Evolutionary conservation across 495 filamentous ascomycete genomes (phyloP), one percentile per base, ranked within the genome.

Genomic region (Xylaria grammica): DNA sequence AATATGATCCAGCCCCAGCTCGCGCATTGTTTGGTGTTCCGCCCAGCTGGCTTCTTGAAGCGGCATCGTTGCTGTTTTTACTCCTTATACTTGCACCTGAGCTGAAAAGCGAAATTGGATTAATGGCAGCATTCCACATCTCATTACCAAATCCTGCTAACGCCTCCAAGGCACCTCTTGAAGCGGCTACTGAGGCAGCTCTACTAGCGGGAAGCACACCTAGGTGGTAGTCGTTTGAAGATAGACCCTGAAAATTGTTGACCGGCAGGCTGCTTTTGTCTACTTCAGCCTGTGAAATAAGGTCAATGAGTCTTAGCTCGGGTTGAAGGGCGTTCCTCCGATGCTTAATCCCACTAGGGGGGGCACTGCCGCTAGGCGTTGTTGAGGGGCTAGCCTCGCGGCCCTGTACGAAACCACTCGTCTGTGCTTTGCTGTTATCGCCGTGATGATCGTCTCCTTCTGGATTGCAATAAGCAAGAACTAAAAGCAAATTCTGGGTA

Each of bases 191-290:
- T 7, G 82, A 81, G 24, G 83, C 76, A 0, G 84, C 82, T 60
- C 83, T 89, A 50, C 86, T 89, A 1, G 92, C 90, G 29, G 91
- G 93, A 15, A 98, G 72, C 34, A 96, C 85, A 22, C 89, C 88
- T 42, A 99, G 78, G 71, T 98, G 95, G 71, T 99, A 99, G 72
- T 99, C 94, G 32, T 89, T 90, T 4, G 93, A 89, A n/a, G 93
- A 89, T 11, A 99, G 79, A 19, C 87, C 86, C 69, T 97, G 91
- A 67, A 89, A 97, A 1, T 94, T 89, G 69, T 88, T 93, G 59
- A 97, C 84, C 40, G 89, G 88, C 26, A 98, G 79, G 2, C 86
- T 90, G 71, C 97, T 91, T 36, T 92, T 89, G 67, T 89, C 86
- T 15, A 91, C 77, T 68, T 94, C 91, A 40, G 87, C 84, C 68